Conservation (phyloP, 176 grass and related monocot species). For the Puccinellia tenuiflora region DNA sequence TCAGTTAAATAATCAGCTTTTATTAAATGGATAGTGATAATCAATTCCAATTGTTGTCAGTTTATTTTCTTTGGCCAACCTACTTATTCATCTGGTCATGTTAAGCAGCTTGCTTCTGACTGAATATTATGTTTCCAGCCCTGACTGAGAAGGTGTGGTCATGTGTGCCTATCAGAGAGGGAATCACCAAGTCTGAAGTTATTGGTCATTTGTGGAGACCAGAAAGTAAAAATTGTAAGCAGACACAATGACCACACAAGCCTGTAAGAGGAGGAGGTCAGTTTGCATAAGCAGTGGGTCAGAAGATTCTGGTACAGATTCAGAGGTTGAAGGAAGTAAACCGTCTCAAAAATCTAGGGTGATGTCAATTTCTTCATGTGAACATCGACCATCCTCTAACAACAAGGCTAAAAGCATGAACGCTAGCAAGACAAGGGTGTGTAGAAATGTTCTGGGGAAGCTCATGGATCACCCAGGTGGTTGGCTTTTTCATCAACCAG, state of each 20-base stretch:
- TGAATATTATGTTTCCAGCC: slow-evolving; percentile 19
- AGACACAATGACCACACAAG: background rate
- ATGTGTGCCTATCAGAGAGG: background rate
- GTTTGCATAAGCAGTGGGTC: slow-evolving; percentile 25
- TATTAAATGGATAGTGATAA: background rate
- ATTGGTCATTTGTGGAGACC: background rate
- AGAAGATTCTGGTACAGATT: slow-evolving; percentile 11
- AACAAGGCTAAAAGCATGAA: slow-evolving; percentile 52
- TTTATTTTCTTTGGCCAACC: background rate
- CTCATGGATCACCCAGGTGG: slow-evolving; percentile 66
- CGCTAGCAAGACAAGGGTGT: slow-evolving; percentile 45
- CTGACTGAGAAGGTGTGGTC: background rate
- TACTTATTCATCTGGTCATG: background rate
- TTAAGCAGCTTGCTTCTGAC: background rate
- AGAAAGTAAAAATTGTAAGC: background rate
- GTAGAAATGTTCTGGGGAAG: slow-evolving; percentile 46
- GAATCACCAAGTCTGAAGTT: background rate
- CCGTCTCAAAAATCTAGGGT: slow-evolving; percentile 18
- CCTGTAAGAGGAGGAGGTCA: slow-evolving; percentile 27
- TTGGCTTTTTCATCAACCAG: slow-evolving; percentile 72
- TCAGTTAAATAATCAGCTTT: background rate
- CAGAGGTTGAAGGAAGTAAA: slow-evolving; percentile 10
- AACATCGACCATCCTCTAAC: background rate
- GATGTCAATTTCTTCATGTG: slow-evolving; percentile 14
- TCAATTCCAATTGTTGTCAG: background rate